Conservation (phyloP, 768 basidiomycete genomes). For the Agaricus blazei region DNA sequence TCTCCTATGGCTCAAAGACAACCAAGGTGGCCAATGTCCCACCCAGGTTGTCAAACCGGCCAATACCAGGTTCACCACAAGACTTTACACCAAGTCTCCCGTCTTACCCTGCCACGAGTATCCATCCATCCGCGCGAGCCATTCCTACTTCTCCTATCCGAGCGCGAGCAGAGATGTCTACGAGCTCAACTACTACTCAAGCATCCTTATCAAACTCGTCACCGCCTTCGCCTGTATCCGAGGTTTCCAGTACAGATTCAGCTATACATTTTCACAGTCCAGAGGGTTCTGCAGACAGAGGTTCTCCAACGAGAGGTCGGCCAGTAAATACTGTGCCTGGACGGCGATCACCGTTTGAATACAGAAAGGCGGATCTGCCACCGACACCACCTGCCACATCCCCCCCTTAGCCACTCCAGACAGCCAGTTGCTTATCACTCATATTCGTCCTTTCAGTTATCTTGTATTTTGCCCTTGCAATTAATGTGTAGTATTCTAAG, state of each 20-base stretch:
- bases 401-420: not conserved
- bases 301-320: not conserved
- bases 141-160: constrained; percentile 46
- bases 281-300: not conserved
- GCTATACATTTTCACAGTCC: constrained; percentile 1
- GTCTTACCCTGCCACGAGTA: constrained; percentile 62
- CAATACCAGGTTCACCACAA: constrained; percentile 31
- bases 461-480: not conserved
- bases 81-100: constrained; percentile 76
- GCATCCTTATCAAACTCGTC: constrained; percentile 16
- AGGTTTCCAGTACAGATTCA: constrained; percentile 19
- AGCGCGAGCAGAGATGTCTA: constrained; percentile 18
- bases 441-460: not conserved
- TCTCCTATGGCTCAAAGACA: constrained; percentile 66
- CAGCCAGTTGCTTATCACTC: not conserved
- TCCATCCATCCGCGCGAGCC: constrained; percentile 69
- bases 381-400: constrained; percentile 3
- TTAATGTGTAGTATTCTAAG: not conserved
- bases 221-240: constrained; percentile 22
- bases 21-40: constrained; percentile 59
- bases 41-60: constrained; percentile 16
- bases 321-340: not conserved
- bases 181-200: not conserved
- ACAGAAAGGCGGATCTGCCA: constrained; percentile 2
- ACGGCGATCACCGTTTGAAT: not conserved